phyloP scores from a whole-genome alignment of 768 basidiomycete species.

The Trametes sanguinea region DNA sequence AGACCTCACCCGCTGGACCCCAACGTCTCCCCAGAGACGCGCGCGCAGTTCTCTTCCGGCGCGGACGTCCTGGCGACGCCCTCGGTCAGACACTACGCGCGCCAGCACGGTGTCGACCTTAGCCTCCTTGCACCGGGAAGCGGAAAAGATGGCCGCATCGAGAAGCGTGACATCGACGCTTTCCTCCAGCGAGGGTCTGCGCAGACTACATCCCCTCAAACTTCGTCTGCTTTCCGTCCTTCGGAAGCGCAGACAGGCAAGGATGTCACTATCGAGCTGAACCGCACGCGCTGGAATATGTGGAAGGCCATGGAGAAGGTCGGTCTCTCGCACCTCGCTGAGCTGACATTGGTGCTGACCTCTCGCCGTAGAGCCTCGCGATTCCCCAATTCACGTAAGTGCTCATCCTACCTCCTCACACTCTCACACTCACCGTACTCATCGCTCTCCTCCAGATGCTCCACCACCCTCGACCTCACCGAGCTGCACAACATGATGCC shows the following conservation, averaged over 20 bases:
- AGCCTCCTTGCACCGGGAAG: constrained; percentile 60
- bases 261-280: constrained; percentile 70
- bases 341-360: background rate
- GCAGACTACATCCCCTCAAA: background rate
- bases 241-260: constrained; percentile 25
- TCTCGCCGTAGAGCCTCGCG: constrained; percentile 62
- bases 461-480: constrained; percentile 76
- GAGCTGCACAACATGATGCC: constrained; percentile 64
- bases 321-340: constrained; percentile 6
- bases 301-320: constrained; percentile 91
- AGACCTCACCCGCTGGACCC: constrained; percentile 69
- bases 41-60: constrained; percentile 6
- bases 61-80: constrained; percentile 66
- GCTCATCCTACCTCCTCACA: background rate
- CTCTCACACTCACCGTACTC: background rate
- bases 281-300: constrained; percentile 80
- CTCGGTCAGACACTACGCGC: constrained; percentile 77
- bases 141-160: constrained; percentile 73
- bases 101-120: constrained; percentile 64
- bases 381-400: constrained; percentile 82
- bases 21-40: constrained; percentile 34
- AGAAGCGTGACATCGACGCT: constrained; percentile 71
- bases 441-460: constrained; percentile 50
- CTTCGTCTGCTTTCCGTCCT: constrained; percentile 2
- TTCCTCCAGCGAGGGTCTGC: constrained; percentile 43